These are phyloP conservation scores for Tephrocybe rancida DNA, from an alignment of 768 basidiomycete species.

Conservation along the genomic window DNA sequence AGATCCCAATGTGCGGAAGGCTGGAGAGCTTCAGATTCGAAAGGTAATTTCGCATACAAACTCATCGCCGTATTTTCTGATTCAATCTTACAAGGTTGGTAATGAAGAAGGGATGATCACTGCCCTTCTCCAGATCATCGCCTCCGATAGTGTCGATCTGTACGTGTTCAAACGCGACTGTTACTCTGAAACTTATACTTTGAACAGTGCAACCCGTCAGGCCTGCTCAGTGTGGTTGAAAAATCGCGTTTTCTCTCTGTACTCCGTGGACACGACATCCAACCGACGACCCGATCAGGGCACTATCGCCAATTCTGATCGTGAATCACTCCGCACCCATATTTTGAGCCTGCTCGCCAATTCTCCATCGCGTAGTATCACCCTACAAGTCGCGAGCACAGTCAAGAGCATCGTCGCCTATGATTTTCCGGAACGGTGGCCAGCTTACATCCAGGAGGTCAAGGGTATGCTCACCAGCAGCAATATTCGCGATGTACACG, in stretches of 20 bases:
- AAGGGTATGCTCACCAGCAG: slow-evolving; percentile 63
- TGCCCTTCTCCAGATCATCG: slow-evolving; percentile 86
- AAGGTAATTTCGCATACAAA: slow-evolving; percentile 51
- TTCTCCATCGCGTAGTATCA: slow-evolving; percentile 67
- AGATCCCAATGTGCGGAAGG: slow-evolving; percentile 85
- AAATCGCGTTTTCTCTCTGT: slow-evolving; percentile 78
- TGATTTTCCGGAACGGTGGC: slow-evolving; percentile 84
- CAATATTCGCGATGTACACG: slow-evolving; percentile 74
- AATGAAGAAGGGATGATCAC: slow-evolving; percentile 81
- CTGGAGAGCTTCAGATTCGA: slow-evolving; percentile 86
- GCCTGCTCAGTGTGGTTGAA: slow-evolving; percentile 89
- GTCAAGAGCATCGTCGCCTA: slow-evolving; percentile 73
- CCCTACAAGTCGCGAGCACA: slow-evolving; percentile 72
- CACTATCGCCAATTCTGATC: slow-evolving; percentile 68
- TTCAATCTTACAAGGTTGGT: slow-evolving; percentile 53
- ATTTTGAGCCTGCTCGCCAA: slow-evolving; percentile 72
- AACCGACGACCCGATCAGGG: slow-evolving; percentile 57
- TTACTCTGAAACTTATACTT: not conserved
- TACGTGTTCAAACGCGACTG: slow-evolving; percentile 51
- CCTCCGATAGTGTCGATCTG: slow-evolving; percentile 74
- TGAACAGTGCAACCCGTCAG: slow-evolving; percentile 73
- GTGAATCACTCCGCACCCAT: slow-evolving; percentile 67
- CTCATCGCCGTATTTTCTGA: slow-evolving; percentile 9
- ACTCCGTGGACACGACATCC: slow-evolving; percentile 46
- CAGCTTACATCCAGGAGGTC: slow-evolving; percentile 65